Conservation (phyloP, 1,284 basidiomycete genomes). For the Apiotrichum veenhuisii region DNA sequence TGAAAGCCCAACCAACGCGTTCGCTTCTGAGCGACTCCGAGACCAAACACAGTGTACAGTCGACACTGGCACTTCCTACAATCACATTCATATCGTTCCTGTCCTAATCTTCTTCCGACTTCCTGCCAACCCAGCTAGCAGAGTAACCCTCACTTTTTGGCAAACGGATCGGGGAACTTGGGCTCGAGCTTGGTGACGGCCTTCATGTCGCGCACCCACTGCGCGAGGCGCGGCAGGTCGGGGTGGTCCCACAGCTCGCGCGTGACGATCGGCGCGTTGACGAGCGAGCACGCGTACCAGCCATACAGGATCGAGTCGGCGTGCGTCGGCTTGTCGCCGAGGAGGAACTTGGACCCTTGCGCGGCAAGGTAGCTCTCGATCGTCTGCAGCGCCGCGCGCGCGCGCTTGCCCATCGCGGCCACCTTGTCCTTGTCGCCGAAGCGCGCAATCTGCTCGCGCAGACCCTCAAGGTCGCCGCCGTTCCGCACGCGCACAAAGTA, state of each 20-base stretch:
- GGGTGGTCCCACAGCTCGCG: conserved; percentile 5
- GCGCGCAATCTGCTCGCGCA: neutral
- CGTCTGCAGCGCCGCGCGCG: neutral
- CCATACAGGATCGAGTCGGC: conserved; percentile 14
- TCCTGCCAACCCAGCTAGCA: too few relatives aligned
- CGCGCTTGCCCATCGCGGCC: too few relatives aligned
- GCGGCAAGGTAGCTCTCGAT: neutral
- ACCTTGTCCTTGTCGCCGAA: neutral
- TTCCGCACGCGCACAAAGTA: neutral
- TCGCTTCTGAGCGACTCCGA: too few relatives aligned
- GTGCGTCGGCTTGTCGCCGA: conserved; percentile 10
- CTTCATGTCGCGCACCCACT: conserved; percentile 2
- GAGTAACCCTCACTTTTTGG: too few relatives aligned
- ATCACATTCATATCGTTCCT: too few relatives aligned
- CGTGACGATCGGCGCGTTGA: neutral
- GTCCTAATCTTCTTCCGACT: too few relatives aligned
- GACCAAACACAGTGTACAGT: too few relatives aligned
- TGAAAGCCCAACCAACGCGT: too few relatives aligned
- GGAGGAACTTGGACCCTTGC: conserved; percentile 1
- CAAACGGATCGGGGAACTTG: conserved; percentile 49
- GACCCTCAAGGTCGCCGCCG: neutral
- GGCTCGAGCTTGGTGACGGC: conserved; percentile 2
- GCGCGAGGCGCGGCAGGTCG: conserved; percentile 3
- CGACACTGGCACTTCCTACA: too few relatives aligned
- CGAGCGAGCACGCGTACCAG: conserved; percentile 11